A percentile compares a stretch with the other conserved stretches of the same genome.
Evolutionary conservation across 2,329 filamentous ascomycete species (phyloP).

Genomic region (Pseudogymnoascus sp.): DNA sequence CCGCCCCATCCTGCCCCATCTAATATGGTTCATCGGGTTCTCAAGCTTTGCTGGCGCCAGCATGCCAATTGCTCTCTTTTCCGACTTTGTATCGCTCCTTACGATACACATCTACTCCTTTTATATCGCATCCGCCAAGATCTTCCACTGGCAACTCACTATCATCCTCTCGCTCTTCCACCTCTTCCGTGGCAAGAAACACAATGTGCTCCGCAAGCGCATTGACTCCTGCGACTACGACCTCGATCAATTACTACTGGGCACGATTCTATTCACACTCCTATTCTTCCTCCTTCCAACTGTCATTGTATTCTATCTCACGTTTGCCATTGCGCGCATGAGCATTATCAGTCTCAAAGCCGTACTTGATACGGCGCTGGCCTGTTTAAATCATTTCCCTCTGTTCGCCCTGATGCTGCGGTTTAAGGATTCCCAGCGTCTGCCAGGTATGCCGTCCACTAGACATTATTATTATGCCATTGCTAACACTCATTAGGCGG

Average conservation of each 20-base stretch:
- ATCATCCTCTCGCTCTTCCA: conserved; percentile 98
- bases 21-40: conserved; percentile 90
- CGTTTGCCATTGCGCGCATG: conserved; percentile 92
- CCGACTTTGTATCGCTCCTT: conserved; percentile 81
- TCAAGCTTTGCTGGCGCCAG: conserved; percentile 93
- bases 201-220: conserved; percentile 91
- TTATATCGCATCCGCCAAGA: conserved; percentile 91
- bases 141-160: conserved; percentile 97
- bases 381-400: conserved; percentile 94
- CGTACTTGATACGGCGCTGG: conserved; percentile 80
- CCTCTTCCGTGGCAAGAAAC: conserved; percentile 94
- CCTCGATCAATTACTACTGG: conserved; percentile 88
- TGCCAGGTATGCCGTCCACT: conserved; percentile 58
- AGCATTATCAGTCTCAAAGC: conserved; percentile 91
- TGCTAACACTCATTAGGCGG: conserved; percentile 46
- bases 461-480: no score
- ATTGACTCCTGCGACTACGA: conserved; percentile 99
- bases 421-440: conserved; percentile 81
- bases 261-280: conserved; percentile 92
- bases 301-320: conserved; percentile 92
- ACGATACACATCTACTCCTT: conserved; percentile 98
- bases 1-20: conserved; percentile 70
- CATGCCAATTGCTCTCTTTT: conserved; percentile 94
- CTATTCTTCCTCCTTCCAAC: conserved; percentile 93
- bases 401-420: conserved; percentile 94